A percentile compares a stretch with the other conserved stretches of the same genome.
Conservation (phyloP, 176 grass and related monocot species). For the Chloris gayana region DNA sequence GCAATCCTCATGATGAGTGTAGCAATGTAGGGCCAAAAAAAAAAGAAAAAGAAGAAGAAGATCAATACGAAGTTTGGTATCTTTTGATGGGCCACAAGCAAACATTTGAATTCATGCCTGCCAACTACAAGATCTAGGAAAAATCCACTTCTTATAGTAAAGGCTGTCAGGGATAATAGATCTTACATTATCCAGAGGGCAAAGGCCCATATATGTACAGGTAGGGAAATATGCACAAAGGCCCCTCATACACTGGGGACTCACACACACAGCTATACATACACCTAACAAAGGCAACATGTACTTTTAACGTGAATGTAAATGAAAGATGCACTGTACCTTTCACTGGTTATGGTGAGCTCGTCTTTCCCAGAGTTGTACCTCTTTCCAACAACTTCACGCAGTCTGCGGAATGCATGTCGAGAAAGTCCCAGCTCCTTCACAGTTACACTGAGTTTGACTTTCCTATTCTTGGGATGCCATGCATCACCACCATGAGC, state of each 20-base stretch:
- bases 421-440: constrained; percentile 85
- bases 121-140: neutral
- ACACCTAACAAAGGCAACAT: too few relatives aligned
- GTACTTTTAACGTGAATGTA: neutral
- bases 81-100: neutral
- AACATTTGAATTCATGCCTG: constrained; percentile 5
- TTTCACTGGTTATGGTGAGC: constrained; percentile 87
- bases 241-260: too few relatives aligned
- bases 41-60: too few relatives aligned
- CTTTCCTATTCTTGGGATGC: constrained; percentile 93
- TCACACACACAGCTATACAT: too few relatives aligned
- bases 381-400: constrained; percentile 88
- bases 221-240: too few relatives aligned
- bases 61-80: neutral
- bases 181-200: too few relatives aligned
- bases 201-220: too few relatives aligned
- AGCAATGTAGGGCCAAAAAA: neutral
- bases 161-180: too few relatives aligned
- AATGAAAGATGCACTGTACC: constrained; percentile 52
- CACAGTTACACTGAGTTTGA: constrained; percentile 86
- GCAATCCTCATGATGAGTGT: constrained; percentile 7
- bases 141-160: neutral
- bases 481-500: constrained; percentile 82
- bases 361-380: constrained; percentile 92
- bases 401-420: constrained; percentile 68